phyloP scores from a whole-genome alignment of 2,329 filamentous ascomycete genomes.

The Dothideomycetes sp. region DNA sequence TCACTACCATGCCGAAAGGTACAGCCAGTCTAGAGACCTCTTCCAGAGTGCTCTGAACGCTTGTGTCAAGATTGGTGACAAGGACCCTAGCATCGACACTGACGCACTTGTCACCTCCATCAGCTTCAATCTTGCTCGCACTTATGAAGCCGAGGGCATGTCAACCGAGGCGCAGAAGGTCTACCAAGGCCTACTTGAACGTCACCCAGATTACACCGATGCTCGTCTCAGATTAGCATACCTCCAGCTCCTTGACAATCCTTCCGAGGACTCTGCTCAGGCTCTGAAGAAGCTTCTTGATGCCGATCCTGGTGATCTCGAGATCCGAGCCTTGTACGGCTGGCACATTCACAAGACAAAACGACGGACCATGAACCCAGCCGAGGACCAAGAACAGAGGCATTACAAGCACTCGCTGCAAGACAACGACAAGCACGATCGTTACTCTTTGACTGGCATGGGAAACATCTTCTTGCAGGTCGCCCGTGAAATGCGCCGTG shows the following conservation, averaged over 20 bases:
- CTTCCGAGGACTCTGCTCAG: conserved; percentile 77
- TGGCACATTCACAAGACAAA: conserved; percentile 91
- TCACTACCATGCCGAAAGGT: conserved; percentile 77
- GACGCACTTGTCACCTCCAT: conserved; percentile 92
- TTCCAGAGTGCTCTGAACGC: conserved; percentile 88
- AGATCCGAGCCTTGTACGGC: conserved; percentile 84
- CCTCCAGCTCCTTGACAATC: conserved; percentile 70
- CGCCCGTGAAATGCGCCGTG: conserved; percentile 87
- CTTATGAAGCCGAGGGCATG: conserved; percentile 77
- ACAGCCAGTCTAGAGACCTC: conserved; percentile 67
- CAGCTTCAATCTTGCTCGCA: conserved; percentile 89
- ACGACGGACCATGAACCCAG: conserved; percentile 68
- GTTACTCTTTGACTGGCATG: conserved; percentile 95
- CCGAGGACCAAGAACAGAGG: conserved; percentile 81
- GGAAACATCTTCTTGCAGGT: conserved; percentile 84
- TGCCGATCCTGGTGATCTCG: conserved; percentile 71
- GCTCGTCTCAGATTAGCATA: conserved; percentile 82
- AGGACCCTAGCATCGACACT: conserved; percentile 61
- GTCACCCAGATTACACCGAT: conserved; percentile 83
- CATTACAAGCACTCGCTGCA: conserved; percentile 96
- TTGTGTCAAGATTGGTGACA: conserved; percentile 70
- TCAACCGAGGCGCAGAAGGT: conserved; percentile 75
- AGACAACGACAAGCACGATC: conserved; percentile 91
- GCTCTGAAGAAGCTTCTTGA: conserved; percentile 78
- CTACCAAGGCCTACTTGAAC: conserved; percentile 74